These are phyloP conservation scores for Aspergillus sp. DNA, from an alignment of 2,329 filamentous ascomycete genomes.

Conservation along the genomic window DNA sequence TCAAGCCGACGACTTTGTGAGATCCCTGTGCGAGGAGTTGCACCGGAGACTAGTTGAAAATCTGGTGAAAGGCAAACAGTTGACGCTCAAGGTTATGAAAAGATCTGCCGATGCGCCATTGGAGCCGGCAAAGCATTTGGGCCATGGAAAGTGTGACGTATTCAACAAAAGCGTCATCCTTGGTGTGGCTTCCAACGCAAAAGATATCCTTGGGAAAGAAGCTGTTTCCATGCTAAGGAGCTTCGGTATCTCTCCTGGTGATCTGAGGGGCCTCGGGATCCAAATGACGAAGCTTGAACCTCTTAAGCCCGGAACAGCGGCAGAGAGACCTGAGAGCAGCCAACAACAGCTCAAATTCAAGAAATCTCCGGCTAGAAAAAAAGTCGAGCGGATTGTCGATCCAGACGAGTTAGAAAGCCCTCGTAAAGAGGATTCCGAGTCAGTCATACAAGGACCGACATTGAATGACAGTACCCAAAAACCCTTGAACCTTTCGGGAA, in stretches of 20 bases:
- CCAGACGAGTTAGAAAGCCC: slow-evolving; percentile 47
- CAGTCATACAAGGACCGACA: slow-evolving; percentile 23
- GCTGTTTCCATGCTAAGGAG: slow-evolving; percentile 77
- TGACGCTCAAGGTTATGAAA: slow-evolving; percentile 94
- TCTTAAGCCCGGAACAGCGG: slow-evolving; percentile 53
- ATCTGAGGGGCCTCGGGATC: slow-evolving; percentile 85
- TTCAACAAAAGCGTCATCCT: slow-evolving; percentile 85
- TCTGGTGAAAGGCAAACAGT: slow-evolving; percentile 76
- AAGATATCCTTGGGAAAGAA: slow-evolving; percentile 69
- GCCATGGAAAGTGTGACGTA: slow-evolving; percentile 90
- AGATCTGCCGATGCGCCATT: slow-evolving; percentile 80
- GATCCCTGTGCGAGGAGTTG: slow-evolving; percentile 78
- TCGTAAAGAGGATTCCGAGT: slow-evolving; percentile 29
- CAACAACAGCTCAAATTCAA: slow-evolving; percentile 76
- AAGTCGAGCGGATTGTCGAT: slow-evolving; percentile 28
- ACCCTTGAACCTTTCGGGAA: slow-evolving; percentile 74
- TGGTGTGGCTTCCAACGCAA: slow-evolving; percentile 76
- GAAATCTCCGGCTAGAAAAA: slow-evolving; percentile 25
- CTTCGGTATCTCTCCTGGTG: slow-evolving; percentile 80
- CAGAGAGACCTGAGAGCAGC: slow-evolving; percentile 61
- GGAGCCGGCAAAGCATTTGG: slow-evolving; percentile 87
- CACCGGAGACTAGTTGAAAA: slow-evolving; percentile 76
- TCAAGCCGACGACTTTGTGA: slow-evolving; percentile 91
- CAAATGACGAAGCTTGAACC: slow-evolving; percentile 91
- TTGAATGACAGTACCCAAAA: slow-evolving; percentile 45